Evolutionary conservation across 2,329 filamentous ascomycete species (phyloP).

Genomic region (Epicoccum nigrum): DNA sequence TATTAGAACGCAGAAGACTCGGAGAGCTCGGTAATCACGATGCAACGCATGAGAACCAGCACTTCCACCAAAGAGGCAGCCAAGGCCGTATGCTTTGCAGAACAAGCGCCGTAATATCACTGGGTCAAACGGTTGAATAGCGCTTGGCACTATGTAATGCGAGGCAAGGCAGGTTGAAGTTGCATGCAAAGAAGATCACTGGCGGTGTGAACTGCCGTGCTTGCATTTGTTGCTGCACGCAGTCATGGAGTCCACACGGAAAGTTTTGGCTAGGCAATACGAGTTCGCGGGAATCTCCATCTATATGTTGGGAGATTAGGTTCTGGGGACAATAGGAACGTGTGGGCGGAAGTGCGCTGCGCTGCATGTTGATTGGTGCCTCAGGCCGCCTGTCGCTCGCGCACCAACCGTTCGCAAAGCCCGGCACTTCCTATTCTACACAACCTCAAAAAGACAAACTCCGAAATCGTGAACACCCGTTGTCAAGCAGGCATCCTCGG

Average conservation of each 20-base stretch:
- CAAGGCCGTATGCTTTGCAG: constrained; percentile 11
- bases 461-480: too few relatives aligned
- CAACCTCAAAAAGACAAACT: too few relatives aligned
- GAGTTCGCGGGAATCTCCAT: constrained; percentile 9
- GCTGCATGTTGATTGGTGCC: constrained; percentile 5
- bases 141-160: constrained; percentile 8
- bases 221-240: not conserved
- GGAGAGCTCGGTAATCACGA: constrained; percentile 14
- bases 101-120: constrained; percentile 7
- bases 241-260: not conserved
- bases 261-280: not conserved
- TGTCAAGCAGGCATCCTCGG: too few relatives aligned
- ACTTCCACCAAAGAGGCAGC: constrained; percentile 9
- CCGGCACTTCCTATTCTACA: too few relatives aligned
- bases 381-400: not conserved
- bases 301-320: constrained; percentile 1
- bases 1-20: constrained; percentile 6
- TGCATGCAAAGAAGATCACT: constrained; percentile 9
- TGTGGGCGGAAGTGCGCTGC: constrained; percentile 7
- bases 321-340: not conserved
- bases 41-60: not conserved
- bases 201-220: constrained; percentile 10
- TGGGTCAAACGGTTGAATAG: constrained; percentile 5
- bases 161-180: constrained; percentile 5
- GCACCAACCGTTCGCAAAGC: not conserved